Evolutionary conservation across 495 filamentous ascomycete genomes (phyloP).

Genomic region (Gamarada debralockiae): DNA sequence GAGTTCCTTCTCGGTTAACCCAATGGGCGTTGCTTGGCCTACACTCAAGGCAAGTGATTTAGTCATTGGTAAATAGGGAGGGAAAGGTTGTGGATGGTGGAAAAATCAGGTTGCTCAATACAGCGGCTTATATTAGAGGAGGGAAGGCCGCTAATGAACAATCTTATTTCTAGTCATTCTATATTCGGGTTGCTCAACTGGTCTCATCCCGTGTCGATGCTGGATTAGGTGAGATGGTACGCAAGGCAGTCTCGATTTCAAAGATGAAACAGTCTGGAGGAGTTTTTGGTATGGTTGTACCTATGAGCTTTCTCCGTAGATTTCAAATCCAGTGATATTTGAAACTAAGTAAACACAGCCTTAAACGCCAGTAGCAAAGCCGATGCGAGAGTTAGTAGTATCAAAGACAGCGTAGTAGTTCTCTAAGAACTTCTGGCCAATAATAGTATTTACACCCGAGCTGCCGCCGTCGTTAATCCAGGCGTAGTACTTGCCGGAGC

Average conservation of each 20-base stretch:
- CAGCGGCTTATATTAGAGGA: constrained; percentile 56
- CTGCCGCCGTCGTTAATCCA: constrained; percentile 16
- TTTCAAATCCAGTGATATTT: background rate
- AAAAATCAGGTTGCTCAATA: constrained; percentile 53
- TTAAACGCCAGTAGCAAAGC: constrained; percentile 16
- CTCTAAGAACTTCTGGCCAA: constrained; percentile 17
- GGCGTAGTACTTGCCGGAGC: constrained; percentile 13
- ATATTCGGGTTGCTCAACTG: background rate
- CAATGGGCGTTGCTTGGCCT: constrained; percentile 64
- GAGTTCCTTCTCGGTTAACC: constrained; percentile 71
- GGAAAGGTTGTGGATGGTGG: constrained; percentile 67
- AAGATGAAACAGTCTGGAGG: background rate
- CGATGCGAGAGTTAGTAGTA: constrained; percentile 16
- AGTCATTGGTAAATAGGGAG: constrained; percentile 58
- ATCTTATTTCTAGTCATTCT: background rate
- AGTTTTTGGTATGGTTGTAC: background rate
- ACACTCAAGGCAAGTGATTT: constrained; percentile 65
- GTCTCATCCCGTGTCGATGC: background rate
- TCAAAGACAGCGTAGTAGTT: constrained; percentile 15
- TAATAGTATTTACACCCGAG: constrained; percentile 17
- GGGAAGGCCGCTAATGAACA: background rate
- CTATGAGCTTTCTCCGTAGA: background rate
- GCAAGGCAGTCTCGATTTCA: background rate
- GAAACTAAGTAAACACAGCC: constrained; percentile 2
- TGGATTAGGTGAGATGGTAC: background rate